A percentile compares a stretch with the other conserved stretches of the same genome.
These are phyloP conservation scores for Polytolypa hystricis DNA, from an alignment of 2,329 filamentous ascomycete genomes.

Conservation along the genomic window DNA sequence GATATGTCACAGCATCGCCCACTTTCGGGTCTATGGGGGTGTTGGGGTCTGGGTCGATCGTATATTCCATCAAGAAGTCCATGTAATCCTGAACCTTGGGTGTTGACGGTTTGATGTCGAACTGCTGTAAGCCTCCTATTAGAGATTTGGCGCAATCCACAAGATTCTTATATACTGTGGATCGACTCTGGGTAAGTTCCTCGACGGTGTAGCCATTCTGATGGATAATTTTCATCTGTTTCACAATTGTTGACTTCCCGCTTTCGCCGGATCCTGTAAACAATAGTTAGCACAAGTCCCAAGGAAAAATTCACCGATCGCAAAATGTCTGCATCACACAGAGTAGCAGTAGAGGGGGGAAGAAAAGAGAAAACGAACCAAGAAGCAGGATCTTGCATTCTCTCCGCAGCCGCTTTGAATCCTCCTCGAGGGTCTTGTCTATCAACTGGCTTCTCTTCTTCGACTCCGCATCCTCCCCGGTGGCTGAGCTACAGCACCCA, in stretches of 20 bases:
- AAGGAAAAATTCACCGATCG: slow-evolving; percentile 6
- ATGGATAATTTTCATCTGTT: slow-evolving; percentile 99
- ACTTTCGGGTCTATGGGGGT: slow-evolving; percentile 71
- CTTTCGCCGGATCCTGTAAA: slow-evolving; percentile 83
- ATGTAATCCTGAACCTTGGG: slow-evolving; percentile 62
- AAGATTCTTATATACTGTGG: slow-evolving; percentile 97
- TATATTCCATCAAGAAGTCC: slow-evolving; percentile 75
- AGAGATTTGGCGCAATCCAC: slow-evolving; percentile 93
- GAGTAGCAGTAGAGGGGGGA: not conserved
- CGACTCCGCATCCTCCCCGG: slow-evolving; percentile 70
- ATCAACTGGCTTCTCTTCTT: slow-evolving; percentile 96
- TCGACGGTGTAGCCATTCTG: slow-evolving; percentile 94
- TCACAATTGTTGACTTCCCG: slow-evolving; percentile 97
- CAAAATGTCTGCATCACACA: slow-evolving; percentile 9
- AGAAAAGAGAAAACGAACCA: slow-evolving; percentile 48
- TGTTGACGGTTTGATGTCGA: slow-evolving; percentile 67
- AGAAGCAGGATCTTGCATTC: slow-evolving; percentile 98
- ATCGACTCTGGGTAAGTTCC: slow-evolving; percentile 83
- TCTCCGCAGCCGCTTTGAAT: slow-evolving; percentile 79
- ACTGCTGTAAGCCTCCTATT: slow-evolving; percentile 83
- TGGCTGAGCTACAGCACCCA: slow-evolving; percentile 79
- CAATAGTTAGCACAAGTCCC: slow-evolving; percentile 8
- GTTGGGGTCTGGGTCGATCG: slow-evolving; percentile 81
- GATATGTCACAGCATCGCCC: slow-evolving; percentile 67
- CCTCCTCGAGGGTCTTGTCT: slow-evolving; percentile 85